These are phyloP conservation scores for Blastobotrys arbuscula DNA, from an alignment of 1,139 yeast genomes.

Conservation along the genomic window DNA sequence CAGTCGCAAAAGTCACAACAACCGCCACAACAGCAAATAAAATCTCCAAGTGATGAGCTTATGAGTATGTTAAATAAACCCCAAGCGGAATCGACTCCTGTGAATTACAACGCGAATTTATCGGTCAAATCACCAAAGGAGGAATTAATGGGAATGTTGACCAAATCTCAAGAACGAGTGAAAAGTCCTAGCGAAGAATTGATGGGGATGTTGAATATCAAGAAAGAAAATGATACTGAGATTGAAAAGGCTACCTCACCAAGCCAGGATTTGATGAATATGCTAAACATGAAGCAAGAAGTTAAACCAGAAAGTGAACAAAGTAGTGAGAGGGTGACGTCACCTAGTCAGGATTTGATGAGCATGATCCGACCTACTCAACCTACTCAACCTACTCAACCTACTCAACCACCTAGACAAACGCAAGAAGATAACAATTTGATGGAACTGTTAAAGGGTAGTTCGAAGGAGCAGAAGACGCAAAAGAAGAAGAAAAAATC, in stretches of 20 bases:
- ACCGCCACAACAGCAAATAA: not conserved
- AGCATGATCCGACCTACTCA: constrained; percentile 1
- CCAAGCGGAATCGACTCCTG: not conserved
- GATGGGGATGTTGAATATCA: constrained; percentile 4
- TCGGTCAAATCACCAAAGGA: not conserved
- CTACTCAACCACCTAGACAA: not conserved
- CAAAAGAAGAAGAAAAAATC: not conserved
- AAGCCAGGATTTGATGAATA: constrained; percentile 4
- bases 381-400: no score
- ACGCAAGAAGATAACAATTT: not conserved
- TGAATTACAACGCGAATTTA: not conserved
- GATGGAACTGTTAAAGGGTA: not conserved
- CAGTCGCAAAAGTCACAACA: not conserved
- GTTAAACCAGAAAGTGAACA: not conserved
- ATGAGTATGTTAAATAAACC: not conserved
- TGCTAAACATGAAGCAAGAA: not conserved
- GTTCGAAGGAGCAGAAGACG: constrained; percentile 1
- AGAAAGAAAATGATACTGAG: not conserved
- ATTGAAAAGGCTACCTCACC: not conserved
- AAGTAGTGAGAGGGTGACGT: not conserved
- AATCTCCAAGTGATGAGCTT: not conserved
- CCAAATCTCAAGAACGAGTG: not conserved
- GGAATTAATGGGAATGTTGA: constrained; percentile 8
- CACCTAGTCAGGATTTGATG: constrained; percentile 9
- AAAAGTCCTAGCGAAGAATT: constrained; percentile 5